These are phyloP conservation scores for Debaryomyces hansenii DNA, from an alignment of 805 yeast species.

Conservation along the genomic window DNA sequence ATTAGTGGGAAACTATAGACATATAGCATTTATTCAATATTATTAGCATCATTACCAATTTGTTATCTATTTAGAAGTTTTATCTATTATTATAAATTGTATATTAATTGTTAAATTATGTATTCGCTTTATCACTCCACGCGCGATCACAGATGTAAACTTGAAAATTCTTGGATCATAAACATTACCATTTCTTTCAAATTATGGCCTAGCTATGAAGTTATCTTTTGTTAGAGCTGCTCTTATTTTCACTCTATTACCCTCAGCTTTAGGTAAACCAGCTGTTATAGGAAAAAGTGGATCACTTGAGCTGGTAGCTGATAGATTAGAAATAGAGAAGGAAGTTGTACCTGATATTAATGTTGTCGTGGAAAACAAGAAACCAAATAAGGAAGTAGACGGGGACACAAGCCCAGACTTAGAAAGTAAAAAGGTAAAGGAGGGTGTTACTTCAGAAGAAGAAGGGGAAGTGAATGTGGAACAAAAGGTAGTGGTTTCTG, in stretches of 20 bases:
- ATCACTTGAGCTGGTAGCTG: not conserved
- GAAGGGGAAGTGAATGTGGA: not conserved
- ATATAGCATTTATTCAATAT: conserved; percentile 1
- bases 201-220: not conserved
- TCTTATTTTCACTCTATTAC: not conserved
- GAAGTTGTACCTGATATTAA: not conserved
- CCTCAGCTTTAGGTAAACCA: not conserved
- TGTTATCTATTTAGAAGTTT: not conserved
- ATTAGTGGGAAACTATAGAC: conserved; percentile 22
- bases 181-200: not conserved
- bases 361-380: not conserved
- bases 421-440: conserved; percentile 1
- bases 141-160: not conserved
- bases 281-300: not conserved
- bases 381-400: not conserved
- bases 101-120: too few species aligned
- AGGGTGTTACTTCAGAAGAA: conserved; percentile 2
- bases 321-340: not conserved
- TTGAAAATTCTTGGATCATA: not conserved
- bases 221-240: not conserved
- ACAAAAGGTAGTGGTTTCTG: conserved; percentile 6
- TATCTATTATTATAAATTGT: too few species aligned
- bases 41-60: not conserved
- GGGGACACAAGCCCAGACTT: not conserved
- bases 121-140: too few species aligned